phyloP scores from a whole-genome alignment of 805 yeast genomes.

The Suhomyces vadensis region DNA sequence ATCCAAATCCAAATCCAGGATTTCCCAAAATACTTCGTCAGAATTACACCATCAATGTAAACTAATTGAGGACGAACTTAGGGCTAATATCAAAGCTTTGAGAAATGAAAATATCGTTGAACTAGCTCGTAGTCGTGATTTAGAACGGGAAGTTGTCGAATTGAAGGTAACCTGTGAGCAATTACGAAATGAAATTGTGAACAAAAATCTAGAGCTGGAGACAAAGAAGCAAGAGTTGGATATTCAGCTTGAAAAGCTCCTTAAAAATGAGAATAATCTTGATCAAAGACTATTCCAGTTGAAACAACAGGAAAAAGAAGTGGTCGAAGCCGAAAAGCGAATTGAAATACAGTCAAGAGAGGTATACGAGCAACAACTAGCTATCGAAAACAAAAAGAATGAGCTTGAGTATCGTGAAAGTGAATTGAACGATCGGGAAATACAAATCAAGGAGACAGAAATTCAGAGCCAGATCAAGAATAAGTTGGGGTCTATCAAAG shows the following conservation, averaged over 20 bases:
- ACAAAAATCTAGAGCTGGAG: constrained; percentile 1
- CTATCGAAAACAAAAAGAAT: background rate
- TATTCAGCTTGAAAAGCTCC: background rate
- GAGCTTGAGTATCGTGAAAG: constrained; percentile 11
- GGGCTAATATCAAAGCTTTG: background rate
- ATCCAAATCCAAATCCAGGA: no score
- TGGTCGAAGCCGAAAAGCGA: background rate
- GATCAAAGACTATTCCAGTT: background rate
- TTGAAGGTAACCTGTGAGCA: background rate
- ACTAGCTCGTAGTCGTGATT: background rate
- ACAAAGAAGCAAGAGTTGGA: constrained; percentile 4
- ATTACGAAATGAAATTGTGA: background rate
- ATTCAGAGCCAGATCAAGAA: constrained; percentile 8
- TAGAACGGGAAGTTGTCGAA: background rate
- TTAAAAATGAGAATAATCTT: background rate
- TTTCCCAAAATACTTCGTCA: no score
- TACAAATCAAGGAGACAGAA: constrained; percentile 6
- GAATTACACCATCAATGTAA: background rate
- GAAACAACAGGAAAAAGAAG: background rate
- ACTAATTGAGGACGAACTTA: background rate
- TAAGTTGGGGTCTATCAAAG: constrained; percentile 11
- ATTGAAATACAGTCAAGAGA: background rate
- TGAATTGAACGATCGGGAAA: constrained; percentile 12
- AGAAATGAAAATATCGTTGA: background rate
- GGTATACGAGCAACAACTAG: background rate